Conservation (phyloP, 2,329 filamentous ascomycete species). For the Pyrenophora graminea region DNA sequence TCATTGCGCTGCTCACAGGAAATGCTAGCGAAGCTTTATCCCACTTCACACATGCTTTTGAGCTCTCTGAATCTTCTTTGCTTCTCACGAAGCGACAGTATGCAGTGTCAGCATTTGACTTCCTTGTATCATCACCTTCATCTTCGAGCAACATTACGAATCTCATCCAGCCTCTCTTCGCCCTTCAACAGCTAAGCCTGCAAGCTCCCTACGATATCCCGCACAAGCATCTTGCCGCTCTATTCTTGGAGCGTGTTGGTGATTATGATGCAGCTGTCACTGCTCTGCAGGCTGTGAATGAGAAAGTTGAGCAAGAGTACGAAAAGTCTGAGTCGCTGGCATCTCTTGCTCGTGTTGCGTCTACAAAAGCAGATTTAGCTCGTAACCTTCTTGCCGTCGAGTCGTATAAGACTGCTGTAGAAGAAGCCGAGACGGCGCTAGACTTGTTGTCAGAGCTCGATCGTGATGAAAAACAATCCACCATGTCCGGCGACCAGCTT, state of each 20-base stretch:
- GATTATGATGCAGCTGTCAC: slow-evolving; percentile 68
- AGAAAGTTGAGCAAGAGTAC: slow-evolving; percentile 76
- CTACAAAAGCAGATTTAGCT: slow-evolving; percentile 84
- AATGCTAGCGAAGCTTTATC: slow-evolving; percentile 77
- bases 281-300: slow-evolving; percentile 69
- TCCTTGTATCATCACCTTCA: slow-evolving; percentile 65
- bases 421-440: slow-evolving; percentile 80
- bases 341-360: slow-evolving; percentile 74
- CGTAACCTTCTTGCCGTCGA: slow-evolving; percentile 76
- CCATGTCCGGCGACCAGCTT: slow-evolving; percentile 67
- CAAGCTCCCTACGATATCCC: slow-evolving; percentile 72
- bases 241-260: slow-evolving; percentile 80
- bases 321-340: slow-evolving; percentile 78
- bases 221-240: slow-evolving; percentile 75
- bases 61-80: slow-evolving; percentile 80
- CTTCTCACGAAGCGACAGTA: slow-evolving; percentile 77
- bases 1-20: slow-evolving; percentile 77
- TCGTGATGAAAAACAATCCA: slow-evolving; percentile 43
- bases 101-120: slow-evolving; percentile 79
- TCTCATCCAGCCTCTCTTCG: slow-evolving; percentile 86
- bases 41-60: slow-evolving; percentile 91
- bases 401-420: slow-evolving; percentile 69
- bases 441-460: slow-evolving; percentile 76
- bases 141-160: slow-evolving; percentile 58
- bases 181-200: slow-evolving; percentile 76